Conservation (phyloP, 1,284 basidiomycete genomes). For the Ganoderma lucidum region DNA sequence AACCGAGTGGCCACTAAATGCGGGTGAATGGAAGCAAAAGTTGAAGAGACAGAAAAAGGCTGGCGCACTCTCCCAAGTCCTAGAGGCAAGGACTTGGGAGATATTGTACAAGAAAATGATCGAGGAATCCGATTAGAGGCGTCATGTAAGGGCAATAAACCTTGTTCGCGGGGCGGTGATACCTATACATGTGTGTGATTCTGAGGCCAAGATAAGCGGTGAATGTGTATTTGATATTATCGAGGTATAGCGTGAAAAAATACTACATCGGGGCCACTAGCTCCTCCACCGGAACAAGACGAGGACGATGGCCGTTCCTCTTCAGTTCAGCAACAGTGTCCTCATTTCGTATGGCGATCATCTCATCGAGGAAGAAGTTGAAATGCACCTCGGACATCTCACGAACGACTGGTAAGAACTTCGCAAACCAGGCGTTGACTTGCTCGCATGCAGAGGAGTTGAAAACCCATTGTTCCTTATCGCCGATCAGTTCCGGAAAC, state of each 20-base stretch:
- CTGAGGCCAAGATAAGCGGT: too few relatives aligned
- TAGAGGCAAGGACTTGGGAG: not conserved
- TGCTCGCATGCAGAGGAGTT: slow-evolving; percentile 39
- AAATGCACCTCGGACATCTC: slow-evolving; percentile 39
- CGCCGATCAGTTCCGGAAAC: slow-evolving; percentile 38
- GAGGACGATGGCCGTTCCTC: not conserved
- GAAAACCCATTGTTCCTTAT: slow-evolving; percentile 40
- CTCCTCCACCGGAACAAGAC: not conserved
- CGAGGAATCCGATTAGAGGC: too few relatives aligned
- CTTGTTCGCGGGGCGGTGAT: not conserved
- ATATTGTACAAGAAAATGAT: not conserved
- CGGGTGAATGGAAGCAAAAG: not conserved
- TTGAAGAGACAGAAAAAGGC: not conserved
- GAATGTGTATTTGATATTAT: too few relatives aligned
- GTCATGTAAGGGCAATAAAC: not conserved
- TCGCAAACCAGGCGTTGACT: slow-evolving; percentile 24
- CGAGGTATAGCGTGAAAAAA: not conserved
- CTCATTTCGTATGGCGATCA: slow-evolving; percentile 35
- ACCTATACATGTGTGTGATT: too few relatives aligned
- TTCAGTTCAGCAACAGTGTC: not conserved
- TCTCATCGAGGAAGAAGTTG: slow-evolving; percentile 48
- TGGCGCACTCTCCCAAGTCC: not conserved
- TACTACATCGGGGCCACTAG: not conserved
- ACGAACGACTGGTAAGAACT: slow-evolving; percentile 43
- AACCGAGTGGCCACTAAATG: not conserved